Conservation (phyloP, 305 asterid genomes). For the Ruellia speciosa region DNA sequence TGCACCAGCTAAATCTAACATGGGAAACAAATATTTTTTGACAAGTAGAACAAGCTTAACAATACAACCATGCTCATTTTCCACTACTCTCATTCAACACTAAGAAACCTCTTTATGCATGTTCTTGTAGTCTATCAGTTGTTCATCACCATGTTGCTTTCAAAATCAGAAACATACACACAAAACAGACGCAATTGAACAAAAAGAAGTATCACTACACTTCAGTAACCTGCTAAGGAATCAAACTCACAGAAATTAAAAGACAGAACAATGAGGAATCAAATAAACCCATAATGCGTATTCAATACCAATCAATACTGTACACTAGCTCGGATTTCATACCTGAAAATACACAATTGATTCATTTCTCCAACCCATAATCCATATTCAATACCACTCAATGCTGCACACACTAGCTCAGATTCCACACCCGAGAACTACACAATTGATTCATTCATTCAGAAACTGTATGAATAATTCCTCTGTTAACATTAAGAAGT, state of each 20-base stretch:
- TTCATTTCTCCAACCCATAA: not conserved
- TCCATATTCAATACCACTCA: not conserved
- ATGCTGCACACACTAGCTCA: conserved; percentile 1
- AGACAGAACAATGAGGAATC: not conserved
- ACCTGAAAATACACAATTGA: too few species aligned
- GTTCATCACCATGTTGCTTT: too few species aligned
- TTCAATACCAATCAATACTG: not conserved
- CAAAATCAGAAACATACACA: not conserved
- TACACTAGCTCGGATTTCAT: not conserved
- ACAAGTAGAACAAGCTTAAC: not conserved
- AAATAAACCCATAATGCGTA: not conserved
- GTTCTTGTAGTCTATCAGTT: conserved; percentile 9
- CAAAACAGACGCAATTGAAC: not conserved
- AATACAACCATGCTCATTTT: not conserved
- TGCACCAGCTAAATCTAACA: not conserved
- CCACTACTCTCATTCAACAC: not conserved
- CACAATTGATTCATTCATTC: too few species aligned
- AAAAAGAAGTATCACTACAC: not conserved
- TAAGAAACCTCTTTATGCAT: not conserved
- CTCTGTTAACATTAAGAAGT: too few species aligned
- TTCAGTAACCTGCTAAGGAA: not conserved
- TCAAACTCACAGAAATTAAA: not conserved
- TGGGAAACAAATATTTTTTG: not conserved
- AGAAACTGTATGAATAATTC: too few species aligned
- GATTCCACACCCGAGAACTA: not conserved